Percentiles rank a stretch among this genome's conserved stretches.
These are phyloP conservation scores for Creolimax fragrantissima DNA, from an alignment of 78 protist genomes.

Conservation along the genomic window DNA sequence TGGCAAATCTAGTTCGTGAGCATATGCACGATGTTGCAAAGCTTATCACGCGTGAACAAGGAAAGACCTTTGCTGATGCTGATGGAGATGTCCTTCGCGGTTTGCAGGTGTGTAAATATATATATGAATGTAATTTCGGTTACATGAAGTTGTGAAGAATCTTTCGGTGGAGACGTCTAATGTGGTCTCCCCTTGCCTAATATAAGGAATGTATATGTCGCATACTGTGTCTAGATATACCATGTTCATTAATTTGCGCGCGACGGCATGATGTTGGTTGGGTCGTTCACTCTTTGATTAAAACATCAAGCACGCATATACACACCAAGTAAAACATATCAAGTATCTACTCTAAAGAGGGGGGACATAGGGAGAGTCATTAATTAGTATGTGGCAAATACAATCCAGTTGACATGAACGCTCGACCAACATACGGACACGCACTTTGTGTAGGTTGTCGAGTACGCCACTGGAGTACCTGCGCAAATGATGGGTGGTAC, in stretches of 20 bases:
- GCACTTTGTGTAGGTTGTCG: slow-evolving; percentile 89
- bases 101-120: too few relatives aligned
- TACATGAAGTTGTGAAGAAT: neutral
- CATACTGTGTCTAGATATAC: neutral
- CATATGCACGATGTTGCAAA: slow-evolving; percentile 59
- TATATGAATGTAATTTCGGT: neutral
- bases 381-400: too few relatives aligned
- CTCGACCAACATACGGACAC: too few relatives aligned
- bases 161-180: too few relatives aligned
- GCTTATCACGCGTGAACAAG: slow-evolving; percentile 80
- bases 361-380: too few relatives aligned
- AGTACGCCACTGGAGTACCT: slow-evolving; percentile 77
- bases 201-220: neutral
- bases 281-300: too few relatives aligned
- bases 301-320: too few relatives aligned
- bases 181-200: neutral
- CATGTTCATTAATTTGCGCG: too few relatives aligned
- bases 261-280: too few relatives aligned
- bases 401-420: too few relatives aligned
- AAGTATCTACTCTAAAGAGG: too few relatives aligned
- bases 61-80: slow-evolving; percentile 93
- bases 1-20: slow-evolving; percentile 65
- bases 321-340: too few relatives aligned
- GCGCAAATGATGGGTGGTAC: slow-evolving; percentile 81
- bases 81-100: slow-evolving; percentile 79